Evolutionary conservation across 345 rosid species (phyloP).

Genomic region (Aegle marmelos): DNA sequence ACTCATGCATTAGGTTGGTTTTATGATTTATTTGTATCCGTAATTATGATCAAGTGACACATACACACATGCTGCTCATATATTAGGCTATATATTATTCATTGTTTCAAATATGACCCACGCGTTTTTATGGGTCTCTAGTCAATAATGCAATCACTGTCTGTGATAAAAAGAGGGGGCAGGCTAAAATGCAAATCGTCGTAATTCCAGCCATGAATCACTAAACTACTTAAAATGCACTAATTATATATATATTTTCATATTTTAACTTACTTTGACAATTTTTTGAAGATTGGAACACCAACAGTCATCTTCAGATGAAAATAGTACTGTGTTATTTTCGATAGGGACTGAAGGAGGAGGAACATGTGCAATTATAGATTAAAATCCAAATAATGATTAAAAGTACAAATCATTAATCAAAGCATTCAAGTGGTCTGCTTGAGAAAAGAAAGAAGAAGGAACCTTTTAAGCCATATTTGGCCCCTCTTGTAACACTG

Average conservation of each 20-base stretch:
- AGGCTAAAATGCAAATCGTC: background rate
- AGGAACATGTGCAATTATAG: too few relatives aligned
- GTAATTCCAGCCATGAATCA: background rate
- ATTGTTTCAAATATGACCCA: conserved; percentile 9
- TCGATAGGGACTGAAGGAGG: background rate
- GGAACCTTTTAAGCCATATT: background rate
- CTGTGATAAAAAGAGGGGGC: background rate
- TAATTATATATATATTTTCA: too few relatives aligned
- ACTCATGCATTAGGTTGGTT: too few relatives aligned
- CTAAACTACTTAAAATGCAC: too few relatives aligned
- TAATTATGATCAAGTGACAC: too few relatives aligned
- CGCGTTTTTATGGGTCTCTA: background rate
- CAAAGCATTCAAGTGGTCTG: background rate
- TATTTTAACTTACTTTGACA: too few relatives aligned
- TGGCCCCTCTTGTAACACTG: background rate
- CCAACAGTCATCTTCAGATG: background rate
- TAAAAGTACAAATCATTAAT: background rate
- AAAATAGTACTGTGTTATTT: background rate
- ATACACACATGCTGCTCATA: too few relatives aligned
- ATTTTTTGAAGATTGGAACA: background rate
- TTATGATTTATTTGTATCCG: too few relatives aligned
- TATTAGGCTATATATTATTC: too few relatives aligned
- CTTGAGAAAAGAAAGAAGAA: background rate
- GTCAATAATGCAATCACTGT: background rate
- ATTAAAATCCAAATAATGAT: background rate